Base-by-base conservation (phyloP, 495 filamentous ascomycete species). In the Bacidia rubella region DNA sequence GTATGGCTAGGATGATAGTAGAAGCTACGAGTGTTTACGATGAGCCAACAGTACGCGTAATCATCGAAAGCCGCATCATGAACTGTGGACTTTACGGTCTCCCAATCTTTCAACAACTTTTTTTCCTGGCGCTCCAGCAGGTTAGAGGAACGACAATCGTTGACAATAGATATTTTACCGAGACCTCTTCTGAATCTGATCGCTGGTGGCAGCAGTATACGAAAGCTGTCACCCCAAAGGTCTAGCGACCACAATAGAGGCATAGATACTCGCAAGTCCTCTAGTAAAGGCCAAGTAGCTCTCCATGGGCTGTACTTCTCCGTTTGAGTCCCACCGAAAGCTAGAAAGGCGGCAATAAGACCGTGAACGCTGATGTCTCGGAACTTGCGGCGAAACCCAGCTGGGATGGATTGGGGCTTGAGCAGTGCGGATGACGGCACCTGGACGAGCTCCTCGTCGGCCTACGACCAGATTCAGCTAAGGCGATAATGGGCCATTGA, bases 11-110 rank as follows among this genome's bases (percentile, higher is more conserved):
- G 20, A 9, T 44, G 15, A 67, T 78, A 85, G 62, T 84, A 90
- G 62, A 95, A 89, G 26, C 81, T 84, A 47, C 89, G 76, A 2
- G 87, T 89, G 59, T 93, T 93, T 43, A 90, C 80, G 49, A 87
- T 76, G 12, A 84, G 71, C 89, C 88, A 95, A 55, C 78, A 67
- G 64, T 90, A 83, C 2, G 72, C 69, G 63, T 82, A 90, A 7
- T 63, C 60, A 1, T 73, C 67, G 57, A 74, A 72, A 10, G 72
- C 59, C 1, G 80, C 66, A 12, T 69, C 58, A 1, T 76, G 76
- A 48, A 80, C 81, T 0, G 76, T 72, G 20, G 65, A 53, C 11
- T 65, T 61, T 1, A 83, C 76, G 25, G 64, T 65, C 0, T 66
- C 59, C 75, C 80, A 86, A 55, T 88, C 85, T 7, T 61, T 62